phyloP scores from a whole-genome alignment of 208 protist species.

The Leishmania tarentolae region DNA sequence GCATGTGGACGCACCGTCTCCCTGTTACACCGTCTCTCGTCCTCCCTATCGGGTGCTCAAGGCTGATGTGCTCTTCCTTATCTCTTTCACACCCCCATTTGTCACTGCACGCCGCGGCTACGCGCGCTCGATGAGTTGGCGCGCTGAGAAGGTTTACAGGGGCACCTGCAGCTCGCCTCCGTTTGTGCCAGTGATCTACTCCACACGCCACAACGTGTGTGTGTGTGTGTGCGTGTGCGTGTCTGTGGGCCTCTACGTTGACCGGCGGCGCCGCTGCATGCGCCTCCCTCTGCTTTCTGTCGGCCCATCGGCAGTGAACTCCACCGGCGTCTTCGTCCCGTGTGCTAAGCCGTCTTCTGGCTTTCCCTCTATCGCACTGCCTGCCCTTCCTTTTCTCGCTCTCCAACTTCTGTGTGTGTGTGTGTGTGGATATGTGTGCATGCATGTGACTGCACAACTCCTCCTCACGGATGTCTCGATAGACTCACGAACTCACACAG shows the following conservation, averaged over 20 bases:
- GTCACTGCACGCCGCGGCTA: no score
- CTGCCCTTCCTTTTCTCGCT: neutral
- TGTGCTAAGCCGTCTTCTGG: neutral
- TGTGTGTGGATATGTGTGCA: neutral
- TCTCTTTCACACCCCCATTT: neutral
- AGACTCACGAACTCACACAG: neutral
- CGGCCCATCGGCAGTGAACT: neutral
- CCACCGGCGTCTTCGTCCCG: neutral
- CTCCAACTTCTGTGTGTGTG: neutral
- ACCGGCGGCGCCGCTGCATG: neutral
- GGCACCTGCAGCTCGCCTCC: neutral
- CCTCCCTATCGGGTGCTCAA: neutral
- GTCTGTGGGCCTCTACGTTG: neutral
- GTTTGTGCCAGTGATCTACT: neutral
- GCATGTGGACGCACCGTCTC: neutral
- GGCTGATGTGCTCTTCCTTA: neutral
- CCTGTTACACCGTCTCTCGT: neutral
- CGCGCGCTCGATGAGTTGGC: no score
- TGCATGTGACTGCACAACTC: neutral
- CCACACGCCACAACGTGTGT: neutral
- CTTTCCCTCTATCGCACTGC: neutral
- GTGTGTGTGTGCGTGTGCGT: no score
- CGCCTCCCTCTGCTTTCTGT: neutral
- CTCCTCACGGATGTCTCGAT: neutral
- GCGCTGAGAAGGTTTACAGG: neutral